Conservation (phyloP, 2,329 filamentous ascomycete genomes). For the Cyclaneusma minus region DNA sequence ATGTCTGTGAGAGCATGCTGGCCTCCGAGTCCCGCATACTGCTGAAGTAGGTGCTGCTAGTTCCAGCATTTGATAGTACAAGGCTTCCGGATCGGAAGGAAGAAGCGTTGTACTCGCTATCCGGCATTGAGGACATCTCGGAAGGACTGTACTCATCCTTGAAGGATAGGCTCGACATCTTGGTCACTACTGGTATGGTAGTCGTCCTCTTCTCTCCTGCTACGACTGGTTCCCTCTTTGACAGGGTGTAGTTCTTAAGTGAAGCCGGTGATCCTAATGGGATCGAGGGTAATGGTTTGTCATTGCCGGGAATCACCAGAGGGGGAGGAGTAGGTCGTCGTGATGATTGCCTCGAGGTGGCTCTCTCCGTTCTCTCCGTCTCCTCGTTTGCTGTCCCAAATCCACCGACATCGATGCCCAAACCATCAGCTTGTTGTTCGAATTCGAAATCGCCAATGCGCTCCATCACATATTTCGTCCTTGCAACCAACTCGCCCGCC, state of each 20-base stretch:
- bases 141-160: slow-evolving; percentile 31
- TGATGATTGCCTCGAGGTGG: slow-evolving; percentile 15
- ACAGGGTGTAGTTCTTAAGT: slow-evolving; percentile 13
- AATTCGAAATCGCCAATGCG: slow-evolving; percentile 84
- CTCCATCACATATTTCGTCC: slow-evolving; percentile 73
- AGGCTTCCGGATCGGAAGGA: slow-evolving; percentile 52
- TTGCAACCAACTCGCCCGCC: slow-evolving; percentile 80
- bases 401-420: slow-evolving; percentile 38
- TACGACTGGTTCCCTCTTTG: no score
- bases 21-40: slow-evolving; percentile 60
- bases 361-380: neutral
- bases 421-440: slow-evolving; percentile 30
- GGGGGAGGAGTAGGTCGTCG: slow-evolving; percentile 27
- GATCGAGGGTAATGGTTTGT: slow-evolving; percentile 55
- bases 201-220: slow-evolving; percentile 5
- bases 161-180: slow-evolving; percentile 28
- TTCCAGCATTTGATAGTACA: slow-evolving; percentile 61
- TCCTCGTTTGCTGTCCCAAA: slow-evolving; percentile 9
- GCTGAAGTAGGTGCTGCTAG: slow-evolving; percentile 63
- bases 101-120: slow-evolving; percentile 33
- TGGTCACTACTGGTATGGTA: slow-evolving; percentile 17
- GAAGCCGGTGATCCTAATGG: slow-evolving; percentile 27
- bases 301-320: slow-evolving; percentile 30
- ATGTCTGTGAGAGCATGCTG: slow-evolving; percentile 66
- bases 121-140: slow-evolving; percentile 27